phyloP scores from a whole-genome alignment of 2,329 filamentous ascomycete species.

The Cladorrhinum sp. region DNA sequence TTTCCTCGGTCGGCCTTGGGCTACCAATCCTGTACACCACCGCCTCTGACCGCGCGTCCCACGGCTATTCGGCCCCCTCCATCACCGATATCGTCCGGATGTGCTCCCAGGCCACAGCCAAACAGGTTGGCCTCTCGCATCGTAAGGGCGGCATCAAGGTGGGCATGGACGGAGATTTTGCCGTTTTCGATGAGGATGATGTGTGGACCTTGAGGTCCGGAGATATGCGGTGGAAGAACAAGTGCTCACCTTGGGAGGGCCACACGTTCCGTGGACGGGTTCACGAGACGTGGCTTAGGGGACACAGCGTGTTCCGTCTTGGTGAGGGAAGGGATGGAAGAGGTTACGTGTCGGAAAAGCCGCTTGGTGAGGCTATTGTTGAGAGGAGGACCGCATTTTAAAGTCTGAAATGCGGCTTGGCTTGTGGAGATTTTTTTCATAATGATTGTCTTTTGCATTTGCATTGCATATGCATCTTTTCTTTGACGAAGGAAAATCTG shows the following conservation, averaged over 20 bases:
- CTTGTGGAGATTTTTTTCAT: background rate
- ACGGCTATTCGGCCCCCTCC: conserved; percentile 40
- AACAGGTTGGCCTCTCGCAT: conserved; percentile 79
- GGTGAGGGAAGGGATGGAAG: conserved; percentile 39
- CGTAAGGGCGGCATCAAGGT: conserved; percentile 77
- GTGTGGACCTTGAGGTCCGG: conserved; percentile 70
- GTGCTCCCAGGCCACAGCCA: conserved; percentile 82
- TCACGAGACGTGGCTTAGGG: conserved; percentile 80
- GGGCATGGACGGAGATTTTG: conserved; percentile 87
- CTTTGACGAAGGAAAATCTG: background rate
- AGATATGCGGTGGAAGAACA: conserved; percentile 93
- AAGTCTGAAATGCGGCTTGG: background rate
- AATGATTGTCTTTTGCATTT: background rate
- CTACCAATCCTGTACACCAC: conserved; percentile 87
- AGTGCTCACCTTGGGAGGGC: conserved; percentile 86
- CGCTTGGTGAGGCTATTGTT: conserved; percentile 54
- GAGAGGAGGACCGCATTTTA: conserved; percentile 53
- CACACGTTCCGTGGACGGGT: conserved; percentile 75
- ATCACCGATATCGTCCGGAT: conserved; percentile 79
- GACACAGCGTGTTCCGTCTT: conserved; percentile 68
- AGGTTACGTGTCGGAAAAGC: conserved; percentile 49
- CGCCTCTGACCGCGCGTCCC: conserved; percentile 57
- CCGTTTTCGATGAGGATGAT: conserved; percentile 83
- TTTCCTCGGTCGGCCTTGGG: conserved; percentile 88
- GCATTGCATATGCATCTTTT: background rate